phyloP scores from a whole-genome alignment of 148 eudicot species.

The Fagopyrum esculentum region DNA sequence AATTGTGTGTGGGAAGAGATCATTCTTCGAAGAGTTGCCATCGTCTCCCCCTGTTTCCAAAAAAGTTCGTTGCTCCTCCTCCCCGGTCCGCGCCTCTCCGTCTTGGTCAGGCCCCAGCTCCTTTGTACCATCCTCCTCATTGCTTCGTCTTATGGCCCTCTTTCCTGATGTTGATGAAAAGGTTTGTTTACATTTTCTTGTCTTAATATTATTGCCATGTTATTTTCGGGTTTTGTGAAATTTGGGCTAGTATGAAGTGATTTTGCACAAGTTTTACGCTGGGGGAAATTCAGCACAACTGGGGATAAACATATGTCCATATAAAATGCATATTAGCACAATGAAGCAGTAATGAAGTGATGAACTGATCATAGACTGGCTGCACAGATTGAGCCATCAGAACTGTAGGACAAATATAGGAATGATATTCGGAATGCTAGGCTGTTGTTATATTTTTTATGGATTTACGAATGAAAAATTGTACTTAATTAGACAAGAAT shows the following conservation, averaged over 20 bases:
- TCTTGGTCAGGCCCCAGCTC: slow-evolving; percentile 21
- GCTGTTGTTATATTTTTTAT: too few species aligned
- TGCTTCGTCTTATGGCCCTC: slow-evolving; percentile 43
- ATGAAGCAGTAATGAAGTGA: too few species aligned
- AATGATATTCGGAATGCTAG: too few species aligned
- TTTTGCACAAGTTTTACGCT: too few species aligned
- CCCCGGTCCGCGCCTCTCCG: slow-evolving; percentile 47
- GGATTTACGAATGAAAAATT: too few species aligned
- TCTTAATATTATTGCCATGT: too few species aligned
- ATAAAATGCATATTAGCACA: neutral
- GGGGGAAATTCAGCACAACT: too few species aligned
- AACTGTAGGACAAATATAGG: too few species aligned
- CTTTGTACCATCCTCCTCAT: slow-evolving; percentile 9
- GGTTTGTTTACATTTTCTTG: slow-evolving; percentile 24
- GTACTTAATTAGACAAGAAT: too few species aligned
- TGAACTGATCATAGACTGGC: too few species aligned
- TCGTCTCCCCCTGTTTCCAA: slow-evolving; percentile 49
- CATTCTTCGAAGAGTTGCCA: slow-evolving; percentile 59
- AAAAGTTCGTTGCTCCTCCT: slow-evolving; percentile 41
- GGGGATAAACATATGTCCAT: too few species aligned
- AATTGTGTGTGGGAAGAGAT: slow-evolving; percentile 19
- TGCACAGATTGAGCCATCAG: too few species aligned
- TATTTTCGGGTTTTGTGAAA: neutral
- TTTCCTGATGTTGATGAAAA: slow-evolving; percentile 74
- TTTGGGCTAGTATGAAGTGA: neutral